phyloP scores from a whole-genome alignment of 2,329 filamentous ascomycete genomes.

The Emmonsia crescens region DNA sequence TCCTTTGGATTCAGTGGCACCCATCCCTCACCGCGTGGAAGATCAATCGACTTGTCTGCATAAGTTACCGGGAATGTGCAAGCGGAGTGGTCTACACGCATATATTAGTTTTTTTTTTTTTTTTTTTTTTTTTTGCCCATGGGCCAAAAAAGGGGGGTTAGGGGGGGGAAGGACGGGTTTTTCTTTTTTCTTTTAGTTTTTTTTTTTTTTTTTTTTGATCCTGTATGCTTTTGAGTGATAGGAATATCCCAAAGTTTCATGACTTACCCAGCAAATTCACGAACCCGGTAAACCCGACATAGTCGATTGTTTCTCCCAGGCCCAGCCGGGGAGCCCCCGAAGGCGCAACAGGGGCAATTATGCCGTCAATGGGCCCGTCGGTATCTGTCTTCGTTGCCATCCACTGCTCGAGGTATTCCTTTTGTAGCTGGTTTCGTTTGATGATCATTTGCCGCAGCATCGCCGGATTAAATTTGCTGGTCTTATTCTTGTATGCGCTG shows the following conservation, averaged over 20 bases:
- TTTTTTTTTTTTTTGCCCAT: not conserved
- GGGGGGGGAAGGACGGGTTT: too few species aligned
- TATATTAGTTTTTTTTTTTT: not conserved
- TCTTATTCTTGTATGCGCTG: not conserved
- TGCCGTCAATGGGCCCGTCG: conserved; percentile 12
- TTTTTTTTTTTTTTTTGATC: not conserved
- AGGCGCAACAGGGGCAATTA: conserved; percentile 13
- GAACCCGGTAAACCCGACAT: conserved; percentile 21
- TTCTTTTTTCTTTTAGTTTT: not conserved
- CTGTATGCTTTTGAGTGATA: not conserved
- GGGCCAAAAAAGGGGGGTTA: too few species aligned
- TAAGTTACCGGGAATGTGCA: conserved; percentile 16
- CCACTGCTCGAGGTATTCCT: conserved; percentile 15
- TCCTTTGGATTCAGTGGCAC: conserved; percentile 22
- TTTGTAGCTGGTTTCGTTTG: conserved; percentile 18
- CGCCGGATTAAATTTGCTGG: conserved; percentile 15
- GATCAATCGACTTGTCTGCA: conserved; percentile 14
- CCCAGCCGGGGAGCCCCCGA: conserved; percentile 14
- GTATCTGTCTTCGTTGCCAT: conserved; percentile 13
- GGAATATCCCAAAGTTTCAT: not conserved
- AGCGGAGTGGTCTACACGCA: conserved; percentile 17
- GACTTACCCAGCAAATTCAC: conserved; percentile 19
- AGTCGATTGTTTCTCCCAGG: conserved; percentile 16
- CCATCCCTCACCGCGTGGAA: conserved; percentile 16
- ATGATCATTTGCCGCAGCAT: conserved; percentile 22